phyloP scores from a whole-genome alignment of 306 rosid species.

The Luffa acutangula region DNA sequence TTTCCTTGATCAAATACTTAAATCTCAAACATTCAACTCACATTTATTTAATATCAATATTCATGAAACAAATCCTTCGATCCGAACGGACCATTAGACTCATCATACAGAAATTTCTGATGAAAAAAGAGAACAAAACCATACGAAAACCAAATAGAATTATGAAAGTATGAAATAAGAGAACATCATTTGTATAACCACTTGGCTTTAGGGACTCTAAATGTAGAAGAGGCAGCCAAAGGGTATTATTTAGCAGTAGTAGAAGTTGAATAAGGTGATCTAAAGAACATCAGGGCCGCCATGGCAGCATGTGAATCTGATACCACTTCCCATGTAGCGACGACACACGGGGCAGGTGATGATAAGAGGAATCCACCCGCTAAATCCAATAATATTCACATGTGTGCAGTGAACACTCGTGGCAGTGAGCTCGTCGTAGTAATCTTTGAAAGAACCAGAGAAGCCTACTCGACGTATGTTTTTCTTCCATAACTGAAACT shows the following conservation, averaged over 20 bases:
- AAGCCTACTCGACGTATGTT: neutral
- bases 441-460: neutral
- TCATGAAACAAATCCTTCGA: neutral
- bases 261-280: neutral
- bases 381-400: neutral
- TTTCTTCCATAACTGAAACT: neutral
- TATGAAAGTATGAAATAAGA: neutral
- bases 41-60: neutral
- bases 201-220: neutral
- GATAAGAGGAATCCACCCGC: neutral
- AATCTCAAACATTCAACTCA: neutral
- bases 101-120: neutral
- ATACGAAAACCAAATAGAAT: neutral
- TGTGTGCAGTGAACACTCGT: neutral
- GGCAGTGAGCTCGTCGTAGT: neutral
- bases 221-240: conserved; percentile 1
- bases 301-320: conserved; percentile 2
- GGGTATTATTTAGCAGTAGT: neutral
- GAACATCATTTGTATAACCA: neutral
- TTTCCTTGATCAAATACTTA: neutral
- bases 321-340: conserved; percentile 4
- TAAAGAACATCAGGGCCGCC: conserved; percentile 1
- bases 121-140: neutral
- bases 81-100: neutral
- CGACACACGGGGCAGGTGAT: neutral